These are phyloP conservation scores for Meyerozyma carpophila DNA, from an alignment of 1,139 yeast genomes.

Conservation along the genomic window DNA sequence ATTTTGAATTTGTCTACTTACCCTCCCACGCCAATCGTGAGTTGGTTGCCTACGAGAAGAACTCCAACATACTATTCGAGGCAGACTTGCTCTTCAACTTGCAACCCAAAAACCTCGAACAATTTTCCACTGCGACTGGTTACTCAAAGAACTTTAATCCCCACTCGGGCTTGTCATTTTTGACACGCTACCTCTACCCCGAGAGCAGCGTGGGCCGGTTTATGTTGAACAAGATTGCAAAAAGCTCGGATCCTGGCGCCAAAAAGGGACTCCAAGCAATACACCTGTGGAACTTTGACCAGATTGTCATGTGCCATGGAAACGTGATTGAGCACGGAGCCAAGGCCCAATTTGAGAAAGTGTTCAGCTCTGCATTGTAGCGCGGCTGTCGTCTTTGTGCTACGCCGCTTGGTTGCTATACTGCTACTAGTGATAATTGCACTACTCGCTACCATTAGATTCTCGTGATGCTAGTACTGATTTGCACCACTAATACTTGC, in stretches of 20 bases:
- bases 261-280: constrained; percentile 14
- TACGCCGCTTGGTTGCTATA: neutral
- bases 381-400: neutral
- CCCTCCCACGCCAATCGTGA: constrained; percentile 19
- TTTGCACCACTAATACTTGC: neutral
- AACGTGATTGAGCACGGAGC: constrained; percentile 17
- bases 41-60: constrained; percentile 17
- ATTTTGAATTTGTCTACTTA: constrained; percentile 21
- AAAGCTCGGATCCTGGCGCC: constrained; percentile 4
- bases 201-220: constrained; percentile 14
- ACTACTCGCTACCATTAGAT: neutral
- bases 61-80: constrained; percentile 16
- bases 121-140: constrained; percentile 17
- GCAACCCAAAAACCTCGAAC: constrained; percentile 13
- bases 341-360: constrained; percentile 13
- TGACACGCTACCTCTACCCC: constrained; percentile 18
- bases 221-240: constrained; percentile 4
- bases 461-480: neutral
- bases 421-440: no score
- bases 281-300: constrained; percentile 18
- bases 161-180: constrained; percentile 17
- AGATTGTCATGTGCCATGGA: constrained; percentile 22
- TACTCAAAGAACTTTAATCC: constrained; percentile 14
- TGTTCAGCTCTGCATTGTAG: constrained; percentile 8
- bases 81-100: constrained; percentile 21